Evolutionary conservation across 768 basidiomycete species (phyloP).

Genomic region (Sporobolomyces pararoseus): DNA sequence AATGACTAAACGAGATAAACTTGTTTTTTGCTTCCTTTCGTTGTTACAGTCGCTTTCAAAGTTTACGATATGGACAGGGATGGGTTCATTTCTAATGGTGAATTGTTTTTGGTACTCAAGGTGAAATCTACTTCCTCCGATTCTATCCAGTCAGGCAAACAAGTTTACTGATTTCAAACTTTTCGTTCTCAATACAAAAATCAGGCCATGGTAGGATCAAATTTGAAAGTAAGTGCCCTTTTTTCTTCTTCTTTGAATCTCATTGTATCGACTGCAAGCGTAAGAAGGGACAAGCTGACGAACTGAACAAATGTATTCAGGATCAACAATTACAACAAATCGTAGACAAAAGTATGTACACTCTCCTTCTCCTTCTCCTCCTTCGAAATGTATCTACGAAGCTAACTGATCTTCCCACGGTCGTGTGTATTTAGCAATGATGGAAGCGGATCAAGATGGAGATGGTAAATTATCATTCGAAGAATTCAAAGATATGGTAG

Average conservation of each 20-base stretch:
- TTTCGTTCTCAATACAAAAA: too few species aligned
- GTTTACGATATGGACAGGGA: conserved; percentile 99
- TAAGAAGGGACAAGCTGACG: too few species aligned
- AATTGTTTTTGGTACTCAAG: conserved; percentile 95
- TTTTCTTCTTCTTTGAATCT: not conserved
- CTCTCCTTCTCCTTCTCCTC: not conserved
- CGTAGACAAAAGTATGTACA: conserved; percentile 73
- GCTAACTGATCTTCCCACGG: not conserved
- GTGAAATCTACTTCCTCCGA: conserved; percentile 54
- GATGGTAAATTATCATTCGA: conserved; percentile 97
- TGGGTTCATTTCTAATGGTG: conserved; percentile 95
- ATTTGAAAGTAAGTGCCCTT: conserved; percentile 70
- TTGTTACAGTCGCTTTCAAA: conserved; percentile 99
- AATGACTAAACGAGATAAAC: too few species aligned
- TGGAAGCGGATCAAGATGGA: conserved; percentile 96
- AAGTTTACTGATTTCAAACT: too few species aligned
- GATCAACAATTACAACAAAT: conserved; percentile 99
- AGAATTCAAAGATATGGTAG: conserved; percentile 94
- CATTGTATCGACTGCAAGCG: too few species aligned
- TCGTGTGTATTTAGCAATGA: conserved; percentile 59
- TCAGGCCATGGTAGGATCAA: conserved; percentile 87
- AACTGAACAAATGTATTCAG: conserved; percentile 50
- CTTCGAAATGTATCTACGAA: too few species aligned
- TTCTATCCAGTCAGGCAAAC: not conserved
- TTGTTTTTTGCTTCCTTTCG: too few species aligned